A percentile compares a stretch with the other conserved stretches of the same genome.
phyloP scores from a whole-genome alignment of 306 rosid genomes.

The Sesbania bispinosa region DNA sequence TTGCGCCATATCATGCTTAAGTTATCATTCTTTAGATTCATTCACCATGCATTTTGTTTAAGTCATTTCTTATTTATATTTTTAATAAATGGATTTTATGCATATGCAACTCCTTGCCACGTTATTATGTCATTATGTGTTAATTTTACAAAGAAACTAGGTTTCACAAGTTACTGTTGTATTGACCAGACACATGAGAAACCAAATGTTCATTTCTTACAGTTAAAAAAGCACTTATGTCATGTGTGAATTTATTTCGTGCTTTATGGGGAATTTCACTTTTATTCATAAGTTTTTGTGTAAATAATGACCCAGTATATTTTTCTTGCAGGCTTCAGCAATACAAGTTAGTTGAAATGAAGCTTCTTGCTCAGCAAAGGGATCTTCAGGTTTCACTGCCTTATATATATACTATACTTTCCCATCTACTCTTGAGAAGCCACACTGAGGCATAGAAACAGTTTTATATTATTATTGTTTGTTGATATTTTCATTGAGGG shows the following conservation, averaged over 20 bases:
- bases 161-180: neutral
- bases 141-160: neutral
- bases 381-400: constrained; percentile 71
- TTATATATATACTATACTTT: neutral
- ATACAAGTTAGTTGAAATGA: constrained; percentile 94
- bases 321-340: constrained; percentile 81
- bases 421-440: neutral
- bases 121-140: neutral
- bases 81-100: neutral
- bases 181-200: neutral
- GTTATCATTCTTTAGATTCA: neutral
- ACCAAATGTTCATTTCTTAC: neutral
- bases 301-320: neutral
- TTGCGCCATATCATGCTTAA: neutral
- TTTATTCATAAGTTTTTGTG: neutral
- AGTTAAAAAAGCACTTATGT: neutral
- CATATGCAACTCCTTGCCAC: neutral
- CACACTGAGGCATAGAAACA: neutral
- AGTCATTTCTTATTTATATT: neutral
- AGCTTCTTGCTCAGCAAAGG: constrained; percentile 97
- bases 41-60: neutral
- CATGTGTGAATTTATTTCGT: neutral
- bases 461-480: neutral
- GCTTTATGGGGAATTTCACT: neutral
- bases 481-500: neutral